phyloP scores from a whole-genome alignment of 306 rosid genomes.

The Canavalia gladiata region DNA sequence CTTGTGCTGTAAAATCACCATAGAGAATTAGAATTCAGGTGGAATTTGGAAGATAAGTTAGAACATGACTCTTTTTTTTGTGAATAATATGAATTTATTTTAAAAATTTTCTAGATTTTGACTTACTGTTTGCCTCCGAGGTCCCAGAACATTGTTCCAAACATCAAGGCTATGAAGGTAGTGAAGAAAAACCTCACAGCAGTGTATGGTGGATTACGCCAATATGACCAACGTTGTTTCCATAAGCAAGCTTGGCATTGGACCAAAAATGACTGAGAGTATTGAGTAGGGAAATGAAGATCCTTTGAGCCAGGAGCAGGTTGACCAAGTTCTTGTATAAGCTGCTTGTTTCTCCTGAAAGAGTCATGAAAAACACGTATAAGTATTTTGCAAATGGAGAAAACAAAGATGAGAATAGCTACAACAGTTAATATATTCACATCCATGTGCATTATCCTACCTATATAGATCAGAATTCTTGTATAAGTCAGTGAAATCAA shows the following conservation, averaged over 20 bases:
- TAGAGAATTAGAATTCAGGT: slow-evolving; percentile 12
- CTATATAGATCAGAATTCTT: slow-evolving; percentile 69
- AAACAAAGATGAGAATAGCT: neutral
- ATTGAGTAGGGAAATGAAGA: slow-evolving; percentile 64
- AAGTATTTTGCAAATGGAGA: slow-evolving; percentile 32
- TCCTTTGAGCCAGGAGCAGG: slow-evolving; percentile 73
- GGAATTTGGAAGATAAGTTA: neutral
- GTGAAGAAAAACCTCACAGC: slow-evolving; percentile 62
- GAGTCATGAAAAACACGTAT: slow-evolving; percentile 1
- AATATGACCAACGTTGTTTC: slow-evolving; percentile 73
- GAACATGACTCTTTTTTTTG: neutral
- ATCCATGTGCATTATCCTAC: slow-evolving; percentile 32
- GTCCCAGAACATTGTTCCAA: slow-evolving; percentile 62
- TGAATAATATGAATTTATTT: neutral
- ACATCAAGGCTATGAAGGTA: slow-evolving; percentile 50
- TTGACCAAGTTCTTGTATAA: slow-evolving; percentile 68
- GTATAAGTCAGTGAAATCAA: slow-evolving; percentile 68
- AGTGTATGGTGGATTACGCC: slow-evolving; percentile 68
- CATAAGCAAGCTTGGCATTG: slow-evolving; percentile 87
- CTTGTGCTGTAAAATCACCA: slow-evolving; percentile 15
- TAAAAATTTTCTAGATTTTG: neutral
- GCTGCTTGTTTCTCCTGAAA: slow-evolving; percentile 81
- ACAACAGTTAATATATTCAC: slow-evolving; percentile 6
- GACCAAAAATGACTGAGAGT: slow-evolving; percentile 65
- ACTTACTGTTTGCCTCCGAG: slow-evolving; percentile 59